These are phyloP conservation scores for Mangifera indica DNA, from an alignment of 345 rosid species.

Conservation along the genomic window DNA sequence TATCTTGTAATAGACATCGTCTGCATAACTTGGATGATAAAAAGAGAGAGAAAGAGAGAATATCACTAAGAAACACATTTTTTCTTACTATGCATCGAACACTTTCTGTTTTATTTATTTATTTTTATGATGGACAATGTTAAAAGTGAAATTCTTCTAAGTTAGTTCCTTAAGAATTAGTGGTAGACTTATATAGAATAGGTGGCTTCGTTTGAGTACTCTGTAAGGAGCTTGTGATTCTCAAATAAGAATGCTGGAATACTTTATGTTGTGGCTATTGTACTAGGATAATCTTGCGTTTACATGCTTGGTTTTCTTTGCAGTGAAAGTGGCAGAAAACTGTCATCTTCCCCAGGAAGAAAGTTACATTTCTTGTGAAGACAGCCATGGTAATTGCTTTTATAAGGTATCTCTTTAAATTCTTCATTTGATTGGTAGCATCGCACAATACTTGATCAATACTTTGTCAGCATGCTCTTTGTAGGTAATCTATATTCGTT, in stretches of 20 bases:
- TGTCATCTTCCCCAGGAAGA: conserved; percentile 22
- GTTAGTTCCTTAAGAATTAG: background rate
- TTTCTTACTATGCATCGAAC: background rate
- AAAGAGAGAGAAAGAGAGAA: no score
- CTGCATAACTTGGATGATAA: background rate
- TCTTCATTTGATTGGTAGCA: background rate
- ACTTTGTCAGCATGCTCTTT: background rate
- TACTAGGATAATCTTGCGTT: conserved; percentile 6
- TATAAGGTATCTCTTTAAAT: background rate
- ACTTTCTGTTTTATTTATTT: no score
- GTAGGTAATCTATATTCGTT: background rate
- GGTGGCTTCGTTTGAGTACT: background rate
- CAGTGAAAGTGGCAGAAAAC: conserved; percentile 24
- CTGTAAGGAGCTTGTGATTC: background rate
- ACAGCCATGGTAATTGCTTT: conserved; percentile 26
- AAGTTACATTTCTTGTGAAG: conserved; percentile 22
- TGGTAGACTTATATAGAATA: background rate
- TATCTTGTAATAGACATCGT: background rate
- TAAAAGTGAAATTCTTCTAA: background rate
- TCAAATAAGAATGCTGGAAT: background rate
- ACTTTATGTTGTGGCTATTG: background rate
- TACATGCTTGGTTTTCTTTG: conserved; percentile 18
- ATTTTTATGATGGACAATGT: background rate
- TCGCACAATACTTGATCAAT: background rate
- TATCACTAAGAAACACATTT: background rate